These are phyloP conservation scores for Opeltia flavorubescens DNA, from an alignment of 495 filamentous ascomycete species.

Conservation along the genomic window DNA sequence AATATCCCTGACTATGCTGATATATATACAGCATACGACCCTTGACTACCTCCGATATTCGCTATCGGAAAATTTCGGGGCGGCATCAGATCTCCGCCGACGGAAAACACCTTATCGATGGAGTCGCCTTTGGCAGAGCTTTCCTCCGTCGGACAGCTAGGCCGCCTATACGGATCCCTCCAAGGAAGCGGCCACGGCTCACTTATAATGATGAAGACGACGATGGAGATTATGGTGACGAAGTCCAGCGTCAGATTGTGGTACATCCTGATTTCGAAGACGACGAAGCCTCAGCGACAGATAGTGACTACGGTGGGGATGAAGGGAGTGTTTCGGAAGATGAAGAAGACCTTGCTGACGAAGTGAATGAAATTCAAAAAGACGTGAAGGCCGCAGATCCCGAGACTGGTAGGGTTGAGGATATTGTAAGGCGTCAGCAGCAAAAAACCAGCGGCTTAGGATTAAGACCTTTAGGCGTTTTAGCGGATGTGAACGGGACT, in stretches of 20 bases:
- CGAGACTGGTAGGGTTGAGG: neutral
- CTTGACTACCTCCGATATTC: constrained; percentile 59
- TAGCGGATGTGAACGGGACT: constrained; percentile 21
- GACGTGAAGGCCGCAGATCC: constrained; percentile 17
- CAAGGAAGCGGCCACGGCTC: constrained; percentile 55
- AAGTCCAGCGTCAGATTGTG: constrained; percentile 9
- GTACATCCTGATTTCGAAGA: constrained; percentile 11
- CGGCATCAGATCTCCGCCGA: constrained; percentile 69
- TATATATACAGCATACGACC: constrained; percentile 55
- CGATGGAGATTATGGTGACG: constrained; percentile 15
- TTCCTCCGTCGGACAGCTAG: constrained; percentile 45
- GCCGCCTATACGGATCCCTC: constrained; percentile 60
- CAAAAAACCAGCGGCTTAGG: constrained; percentile 2
- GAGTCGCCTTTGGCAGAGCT: constrained; percentile 72
- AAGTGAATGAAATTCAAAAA: constrained; percentile 29
- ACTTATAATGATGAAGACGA: constrained; percentile 24
- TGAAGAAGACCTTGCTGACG: constrained; percentile 25
- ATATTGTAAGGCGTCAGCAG: constrained; percentile 2
- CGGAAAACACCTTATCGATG: constrained; percentile 78
- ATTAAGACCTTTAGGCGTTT: constrained; percentile 4
- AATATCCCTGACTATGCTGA: constrained; percentile 4
- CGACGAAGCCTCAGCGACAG: constrained; percentile 19
- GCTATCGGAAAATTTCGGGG: constrained; percentile 59
- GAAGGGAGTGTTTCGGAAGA: constrained; percentile 26
- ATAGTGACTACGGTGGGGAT: constrained; percentile 17